These are phyloP conservation scores for Venustampulla echinocandica DNA, from an alignment of 495 filamentous ascomycete genomes.

Conservation along the genomic window DNA sequence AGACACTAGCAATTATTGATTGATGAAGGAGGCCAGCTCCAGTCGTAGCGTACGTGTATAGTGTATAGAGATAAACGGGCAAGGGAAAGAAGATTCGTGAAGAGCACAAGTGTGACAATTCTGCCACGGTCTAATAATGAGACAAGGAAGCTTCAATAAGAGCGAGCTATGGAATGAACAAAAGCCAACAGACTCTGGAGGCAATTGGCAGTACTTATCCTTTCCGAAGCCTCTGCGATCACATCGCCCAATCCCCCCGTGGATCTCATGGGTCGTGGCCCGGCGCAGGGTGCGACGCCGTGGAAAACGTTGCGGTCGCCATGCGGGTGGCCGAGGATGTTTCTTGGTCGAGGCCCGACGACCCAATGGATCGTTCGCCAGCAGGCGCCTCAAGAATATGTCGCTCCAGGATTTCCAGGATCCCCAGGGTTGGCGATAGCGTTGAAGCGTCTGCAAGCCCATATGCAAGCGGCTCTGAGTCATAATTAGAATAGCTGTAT, in stretches of 20 bases:
- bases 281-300: slow-evolving; percentile 38
- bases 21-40: slow-evolving; percentile 37
- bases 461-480: slow-evolving; percentile 18
- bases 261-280: slow-evolving; percentile 18
- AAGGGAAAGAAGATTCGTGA: slow-evolving; percentile 28
- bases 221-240: slow-evolving; percentile 16
- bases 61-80: slow-evolving; percentile 14
- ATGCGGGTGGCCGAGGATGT: slow-evolving; percentile 15
- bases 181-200: slow-evolving; percentile 21
- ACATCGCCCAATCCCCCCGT: slow-evolving; percentile 30
- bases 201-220: slow-evolving; percentile 23
- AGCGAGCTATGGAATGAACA: slow-evolving; percentile 16
- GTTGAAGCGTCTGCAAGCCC: not conserved
- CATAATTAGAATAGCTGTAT: slow-evolving; percentile 19
- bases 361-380: slow-evolving; percentile 23
- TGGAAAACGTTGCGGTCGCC: slow-evolving; percentile 20
- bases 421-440: not conserved
- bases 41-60: too few species aligned
- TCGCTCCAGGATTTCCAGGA: slow-evolving; percentile 1
- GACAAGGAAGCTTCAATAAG: slow-evolving; percentile 13
- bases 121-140: slow-evolving; percentile 14
- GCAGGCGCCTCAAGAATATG: slow-evolving; percentile 11
- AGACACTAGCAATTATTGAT: slow-evolving; percentile 21
- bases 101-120: slow-evolving; percentile 25
- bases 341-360: slow-evolving; percentile 23